Evolutionary conservation across 1,139 yeast species (phyloP).

Genomic region (Saccharomycopsis crataegensis): DNA sequence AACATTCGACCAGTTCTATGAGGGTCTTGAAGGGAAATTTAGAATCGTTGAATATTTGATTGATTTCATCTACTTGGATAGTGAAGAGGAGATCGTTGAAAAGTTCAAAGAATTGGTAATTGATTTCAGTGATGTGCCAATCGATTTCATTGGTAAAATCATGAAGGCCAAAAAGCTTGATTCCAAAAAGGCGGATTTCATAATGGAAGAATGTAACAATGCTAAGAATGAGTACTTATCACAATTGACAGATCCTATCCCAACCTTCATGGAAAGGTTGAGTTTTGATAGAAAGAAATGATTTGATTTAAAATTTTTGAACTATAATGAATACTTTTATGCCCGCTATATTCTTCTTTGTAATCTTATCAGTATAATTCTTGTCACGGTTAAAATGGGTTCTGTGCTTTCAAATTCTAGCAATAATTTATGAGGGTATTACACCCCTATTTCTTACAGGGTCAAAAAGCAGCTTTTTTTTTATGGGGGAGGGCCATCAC

Average conservation of each 20-base stretch:
- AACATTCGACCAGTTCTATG: conserved; percentile 39
- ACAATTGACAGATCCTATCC: conserved; percentile 13
- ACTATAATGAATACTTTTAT: not conserved
- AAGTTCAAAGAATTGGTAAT: conserved; percentile 53
- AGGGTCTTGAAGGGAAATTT: conserved; percentile 43
- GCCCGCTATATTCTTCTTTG: not conserved
- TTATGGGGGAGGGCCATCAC: too few relatives aligned
- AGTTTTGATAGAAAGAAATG: conserved; percentile 3
- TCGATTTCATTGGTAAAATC: conserved; percentile 52
- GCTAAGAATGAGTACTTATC: conserved; percentile 19
- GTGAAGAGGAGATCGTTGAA: conserved; percentile 44
- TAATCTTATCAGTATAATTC: not conserved
- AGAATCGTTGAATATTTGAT: conserved; percentile 65
- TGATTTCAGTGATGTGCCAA: conserved; percentile 60
- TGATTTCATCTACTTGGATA: conserved; percentile 53
- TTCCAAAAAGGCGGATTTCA: conserved; percentile 13
- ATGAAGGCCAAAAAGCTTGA: conserved; percentile 32
- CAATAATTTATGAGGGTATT: too few relatives aligned
- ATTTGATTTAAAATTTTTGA: not conserved
- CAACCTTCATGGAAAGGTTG: conserved; percentile 17
- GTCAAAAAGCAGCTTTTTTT: too few relatives aligned
- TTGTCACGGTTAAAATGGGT: not conserved
- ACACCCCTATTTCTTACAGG: too few relatives aligned
- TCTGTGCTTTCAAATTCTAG: too few relatives aligned
- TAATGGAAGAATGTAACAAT: conserved; percentile 18